phyloP scores from a whole-genome alignment of 2,329 filamentous ascomycete species.

The Zymoseptoria brevis region DNA sequence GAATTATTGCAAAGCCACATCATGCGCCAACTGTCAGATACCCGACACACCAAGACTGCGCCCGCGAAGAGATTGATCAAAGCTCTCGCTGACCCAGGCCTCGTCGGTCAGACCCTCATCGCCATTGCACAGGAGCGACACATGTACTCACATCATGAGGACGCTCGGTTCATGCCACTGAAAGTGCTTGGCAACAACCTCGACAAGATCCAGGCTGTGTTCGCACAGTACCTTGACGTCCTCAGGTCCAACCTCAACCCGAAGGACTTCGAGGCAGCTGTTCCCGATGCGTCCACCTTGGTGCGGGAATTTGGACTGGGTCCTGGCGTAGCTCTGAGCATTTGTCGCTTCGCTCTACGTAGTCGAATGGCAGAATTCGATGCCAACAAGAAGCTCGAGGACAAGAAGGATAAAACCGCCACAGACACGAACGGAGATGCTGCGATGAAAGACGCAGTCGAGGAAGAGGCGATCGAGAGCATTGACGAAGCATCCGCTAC shows the following conservation, averaged over 20 bases:
- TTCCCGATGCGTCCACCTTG: conserved; percentile 67
- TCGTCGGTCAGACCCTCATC: conserved; percentile 78
- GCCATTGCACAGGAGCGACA: conserved; percentile 85
- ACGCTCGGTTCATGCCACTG: conserved; percentile 65
- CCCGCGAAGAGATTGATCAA: conserved; percentile 74
- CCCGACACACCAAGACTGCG: conserved; percentile 54
- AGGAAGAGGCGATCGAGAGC: conserved; percentile 7
- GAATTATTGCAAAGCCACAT: conserved; percentile 71
- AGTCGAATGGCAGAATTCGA: conserved; percentile 49
- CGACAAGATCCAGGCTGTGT: conserved; percentile 79
- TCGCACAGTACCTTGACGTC: conserved; percentile 83
- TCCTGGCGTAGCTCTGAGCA: conserved; percentile 73
- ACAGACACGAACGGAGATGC: conserved; percentile 46
- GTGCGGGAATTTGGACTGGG: conserved; percentile 74
- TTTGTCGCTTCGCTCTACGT: conserved; percentile 67
- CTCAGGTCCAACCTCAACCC: conserved; percentile 70
- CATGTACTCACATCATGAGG: conserved; percentile 59
- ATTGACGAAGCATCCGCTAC: conserved; percentile 5
- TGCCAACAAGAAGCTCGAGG: conserved; percentile 28
- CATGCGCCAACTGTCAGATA: conserved; percentile 71
- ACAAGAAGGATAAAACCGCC: conserved; percentile 24
- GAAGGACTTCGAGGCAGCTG: conserved; percentile 67
- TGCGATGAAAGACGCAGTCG: conserved; percentile 34
- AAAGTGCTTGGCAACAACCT: conserved; percentile 83
- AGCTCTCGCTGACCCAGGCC: conserved; percentile 65